phyloP scores from a whole-genome alignment of 169 alveolate species.

The Cryptosporidium xiaoi region DNA sequence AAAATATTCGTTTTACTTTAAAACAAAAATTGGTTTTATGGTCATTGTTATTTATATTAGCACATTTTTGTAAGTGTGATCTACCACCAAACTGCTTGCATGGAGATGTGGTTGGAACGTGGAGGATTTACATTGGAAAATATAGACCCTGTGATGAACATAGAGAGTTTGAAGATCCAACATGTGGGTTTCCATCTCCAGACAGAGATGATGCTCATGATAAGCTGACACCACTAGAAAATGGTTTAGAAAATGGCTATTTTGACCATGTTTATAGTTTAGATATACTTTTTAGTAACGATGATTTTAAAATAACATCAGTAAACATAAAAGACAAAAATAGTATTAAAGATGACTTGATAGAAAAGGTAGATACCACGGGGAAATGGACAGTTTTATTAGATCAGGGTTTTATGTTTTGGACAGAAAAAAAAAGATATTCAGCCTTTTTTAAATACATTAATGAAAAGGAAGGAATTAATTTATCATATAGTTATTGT shows the following conservation, averaged over 20 bases:
- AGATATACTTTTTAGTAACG: constrained; percentile 40
- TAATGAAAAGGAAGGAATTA: constrained; percentile 47
- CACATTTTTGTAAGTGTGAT: constrained; percentile 6
- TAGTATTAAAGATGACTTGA: background rate
- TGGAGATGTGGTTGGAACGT: constrained; percentile 56
- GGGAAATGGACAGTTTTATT: constrained; percentile 70
- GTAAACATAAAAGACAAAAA: constrained; percentile 1
- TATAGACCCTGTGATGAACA: constrained; percentile 34
- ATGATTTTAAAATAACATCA: background rate
- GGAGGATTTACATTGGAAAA: constrained; percentile 62
- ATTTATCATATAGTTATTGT: constrained; percentile 48
- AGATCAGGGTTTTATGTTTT: constrained; percentile 59
- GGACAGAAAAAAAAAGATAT: constrained; percentile 48
- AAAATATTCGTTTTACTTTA: background rate
- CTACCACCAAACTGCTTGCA: constrained; percentile 73
- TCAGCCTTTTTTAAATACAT: constrained; percentile 55
- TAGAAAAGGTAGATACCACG: constrained; percentile 21
- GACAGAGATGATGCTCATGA: constrained; percentile 60
- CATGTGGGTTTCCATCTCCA: constrained; percentile 72
- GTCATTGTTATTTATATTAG: background rate
- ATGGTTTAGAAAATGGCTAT: constrained; percentile 7
- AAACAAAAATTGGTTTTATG: background rate
- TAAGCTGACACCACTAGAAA: constrained; percentile 29
- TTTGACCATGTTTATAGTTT: constrained; percentile 27
- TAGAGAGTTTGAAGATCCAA: constrained; percentile 29